Evolutionary conservation across 2,329 filamentous ascomycete genomes (phyloP).

Genomic region (Fulvia fulva): DNA sequence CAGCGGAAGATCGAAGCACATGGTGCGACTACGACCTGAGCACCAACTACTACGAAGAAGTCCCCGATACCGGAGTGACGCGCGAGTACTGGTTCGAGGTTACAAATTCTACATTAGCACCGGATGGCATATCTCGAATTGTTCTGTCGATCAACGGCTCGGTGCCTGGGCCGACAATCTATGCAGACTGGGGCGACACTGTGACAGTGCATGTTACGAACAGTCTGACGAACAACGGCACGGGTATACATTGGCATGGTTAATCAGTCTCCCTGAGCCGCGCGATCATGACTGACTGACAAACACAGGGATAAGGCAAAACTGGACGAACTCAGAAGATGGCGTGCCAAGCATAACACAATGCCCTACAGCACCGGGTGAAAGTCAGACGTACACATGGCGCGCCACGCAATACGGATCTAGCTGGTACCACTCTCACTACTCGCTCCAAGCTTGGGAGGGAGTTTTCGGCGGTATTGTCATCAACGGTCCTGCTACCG

Average conservation of each 20-base stretch:
- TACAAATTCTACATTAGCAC: constrained; percentile 41
- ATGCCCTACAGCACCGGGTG: constrained; percentile 63
- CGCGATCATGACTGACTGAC: too few species aligned
- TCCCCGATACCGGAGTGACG: constrained; percentile 21
- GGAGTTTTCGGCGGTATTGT: constrained; percentile 38
- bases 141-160: constrained; percentile 45
- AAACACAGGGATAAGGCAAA: constrained; percentile 39
- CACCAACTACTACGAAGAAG: constrained; percentile 36
- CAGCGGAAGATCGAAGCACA: constrained; percentile 26
- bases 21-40: constrained; percentile 36
- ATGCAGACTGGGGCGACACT: constrained; percentile 39
- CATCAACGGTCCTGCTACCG: constrained; percentile 36
- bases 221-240: constrained; percentile 43
- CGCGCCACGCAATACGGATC: constrained; percentile 34
- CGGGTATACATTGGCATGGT: constrained; percentile 49
- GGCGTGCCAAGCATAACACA: constrained; percentile 53
- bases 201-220: constrained; percentile 33
- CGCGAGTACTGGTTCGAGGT: constrained; percentile 45
- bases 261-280: not conserved
- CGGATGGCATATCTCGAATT: constrained; percentile 42
- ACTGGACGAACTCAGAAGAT: constrained; percentile 51
- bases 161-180: constrained; percentile 46
- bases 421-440: constrained; percentile 44
- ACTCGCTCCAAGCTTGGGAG: constrained; percentile 40
- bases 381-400: constrained; percentile 40